Conservation (phyloP, 352 stramenopile species). For the Pythium aristosporum region DNA sequence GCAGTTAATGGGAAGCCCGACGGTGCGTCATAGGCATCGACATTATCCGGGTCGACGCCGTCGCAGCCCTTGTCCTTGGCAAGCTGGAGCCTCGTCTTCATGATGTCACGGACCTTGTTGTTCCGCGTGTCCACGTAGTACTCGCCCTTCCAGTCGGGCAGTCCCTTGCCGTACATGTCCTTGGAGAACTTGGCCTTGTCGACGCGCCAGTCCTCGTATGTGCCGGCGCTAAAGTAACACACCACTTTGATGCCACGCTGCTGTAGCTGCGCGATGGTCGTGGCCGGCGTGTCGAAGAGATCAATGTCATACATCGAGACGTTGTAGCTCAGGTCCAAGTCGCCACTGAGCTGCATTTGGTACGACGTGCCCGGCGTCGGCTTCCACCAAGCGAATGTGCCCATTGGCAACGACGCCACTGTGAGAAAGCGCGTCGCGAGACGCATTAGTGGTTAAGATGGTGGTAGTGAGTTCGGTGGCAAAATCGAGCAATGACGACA, state of each 20-base stretch:
- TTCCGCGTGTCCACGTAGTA: conserved; percentile 43
- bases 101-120: conserved; percentile 34
- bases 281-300: conserved; percentile 34
- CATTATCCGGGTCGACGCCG: conserved; percentile 56
- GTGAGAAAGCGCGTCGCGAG: neutral
- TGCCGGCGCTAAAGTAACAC: conserved; percentile 61
- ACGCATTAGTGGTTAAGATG: neutral
- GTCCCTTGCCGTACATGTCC: conserved; percentile 20
- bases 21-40: conserved; percentile 41
- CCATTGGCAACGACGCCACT: neutral
- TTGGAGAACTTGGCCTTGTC: conserved; percentile 42
- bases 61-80: conserved; percentile 53
- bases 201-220: conserved; percentile 34
- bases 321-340: conserved; percentile 32
- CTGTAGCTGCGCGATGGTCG: conserved; percentile 30
- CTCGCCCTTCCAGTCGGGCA: conserved; percentile 38
- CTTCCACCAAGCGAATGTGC: conserved; percentile 30
- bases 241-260: conserved; percentile 37
- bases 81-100: conserved; percentile 42
- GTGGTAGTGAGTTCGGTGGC: too few relatives aligned
- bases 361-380: conserved; percentile 35
- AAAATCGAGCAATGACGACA: neutral
- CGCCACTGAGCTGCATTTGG: conserved; percentile 38
- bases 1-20: conserved; percentile 35
- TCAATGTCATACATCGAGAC: conserved; percentile 44